Conservation (phyloP, 179 eudicot species). For the Camellia oleifera region DNA sequence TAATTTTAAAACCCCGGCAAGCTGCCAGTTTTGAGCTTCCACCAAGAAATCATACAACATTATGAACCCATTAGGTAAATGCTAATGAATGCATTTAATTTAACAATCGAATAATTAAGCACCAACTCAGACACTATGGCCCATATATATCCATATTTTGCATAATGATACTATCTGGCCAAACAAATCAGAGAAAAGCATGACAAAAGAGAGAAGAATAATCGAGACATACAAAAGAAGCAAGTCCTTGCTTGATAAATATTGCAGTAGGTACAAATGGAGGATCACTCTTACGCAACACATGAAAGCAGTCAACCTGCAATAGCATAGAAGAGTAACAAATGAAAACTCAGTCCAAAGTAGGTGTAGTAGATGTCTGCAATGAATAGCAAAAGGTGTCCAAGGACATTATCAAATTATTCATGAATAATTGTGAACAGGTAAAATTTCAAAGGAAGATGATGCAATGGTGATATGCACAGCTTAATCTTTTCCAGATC, state of each 20-base stretch:
- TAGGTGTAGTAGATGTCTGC: not conserved
- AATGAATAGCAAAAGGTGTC: not conserved
- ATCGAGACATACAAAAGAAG: constrained; percentile 71
- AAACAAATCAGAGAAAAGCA: not conserved
- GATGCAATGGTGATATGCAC: not conserved
- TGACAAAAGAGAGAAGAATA: constrained; percentile 1
- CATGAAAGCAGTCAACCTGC: constrained; percentile 97
- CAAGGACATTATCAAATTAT: not conserved
- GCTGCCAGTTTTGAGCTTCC: not conserved
- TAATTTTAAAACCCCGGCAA: not conserved
- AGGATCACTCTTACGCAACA: constrained; percentile 91
- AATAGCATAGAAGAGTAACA: constrained; percentile 11
- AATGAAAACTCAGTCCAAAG: not conserved
- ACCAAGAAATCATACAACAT: not conserved
- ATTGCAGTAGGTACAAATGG: constrained; percentile 82
- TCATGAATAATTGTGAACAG: not conserved
- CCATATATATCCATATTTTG: not conserved
- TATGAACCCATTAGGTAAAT: not conserved
- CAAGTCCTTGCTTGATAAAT: constrained; percentile 83
- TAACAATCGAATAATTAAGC: not conserved
- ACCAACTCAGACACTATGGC: not conserved
- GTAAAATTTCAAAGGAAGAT: not conserved
- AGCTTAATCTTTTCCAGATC: not conserved
- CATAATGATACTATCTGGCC: not conserved
- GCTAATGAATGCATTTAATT: not conserved